phyloP scores from a whole-genome alignment of 768 basidiomycete genomes.

The Phaeotremella fagi region DNA sequence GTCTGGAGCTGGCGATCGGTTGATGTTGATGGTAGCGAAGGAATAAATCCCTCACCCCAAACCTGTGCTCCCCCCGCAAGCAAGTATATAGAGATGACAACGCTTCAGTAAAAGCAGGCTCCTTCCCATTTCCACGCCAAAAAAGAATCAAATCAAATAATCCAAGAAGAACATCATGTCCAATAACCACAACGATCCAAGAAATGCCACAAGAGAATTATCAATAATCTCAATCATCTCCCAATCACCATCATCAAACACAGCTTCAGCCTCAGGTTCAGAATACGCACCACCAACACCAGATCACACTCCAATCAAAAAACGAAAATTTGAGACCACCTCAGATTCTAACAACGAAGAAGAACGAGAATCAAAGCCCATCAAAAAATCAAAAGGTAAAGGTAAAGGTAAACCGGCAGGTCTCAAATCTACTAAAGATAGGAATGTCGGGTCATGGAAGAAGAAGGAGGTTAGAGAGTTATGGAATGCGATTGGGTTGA shows the following conservation, averaged over 20 bases:
- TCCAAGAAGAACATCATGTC: not conserved
- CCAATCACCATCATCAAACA: not conserved
- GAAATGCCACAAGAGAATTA: not conserved
- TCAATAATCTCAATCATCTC: not conserved
- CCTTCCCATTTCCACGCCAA: not conserved
- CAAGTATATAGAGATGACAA: too few species aligned
- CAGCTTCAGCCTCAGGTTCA: not conserved
- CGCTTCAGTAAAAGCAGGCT: not conserved
- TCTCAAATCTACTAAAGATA: not conserved
- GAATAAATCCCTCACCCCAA: too few species aligned
- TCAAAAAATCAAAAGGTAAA: not conserved
- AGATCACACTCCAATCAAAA: not conserved
- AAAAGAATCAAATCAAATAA: not conserved
- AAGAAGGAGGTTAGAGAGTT: slow-evolving; percentile 20
- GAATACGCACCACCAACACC: not conserved
- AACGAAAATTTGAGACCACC: not conserved
- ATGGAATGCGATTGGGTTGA: slow-evolving; percentile 18
- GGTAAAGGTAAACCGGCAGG: slow-evolving; percentile 9
- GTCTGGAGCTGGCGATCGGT: too few species aligned
- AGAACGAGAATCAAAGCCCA: not conserved
- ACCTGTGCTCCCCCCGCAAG: too few species aligned
- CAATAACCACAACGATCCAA: too few species aligned
- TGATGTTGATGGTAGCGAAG: too few species aligned
- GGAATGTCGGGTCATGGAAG: slow-evolving; percentile 16
- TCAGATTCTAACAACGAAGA: not conserved